Evolutionary conservation across 2,329 filamentous ascomycete genomes (phyloP), one percentile per base, ranked within the genome.

Genomic region (Sarocladium kiliense): DNA sequence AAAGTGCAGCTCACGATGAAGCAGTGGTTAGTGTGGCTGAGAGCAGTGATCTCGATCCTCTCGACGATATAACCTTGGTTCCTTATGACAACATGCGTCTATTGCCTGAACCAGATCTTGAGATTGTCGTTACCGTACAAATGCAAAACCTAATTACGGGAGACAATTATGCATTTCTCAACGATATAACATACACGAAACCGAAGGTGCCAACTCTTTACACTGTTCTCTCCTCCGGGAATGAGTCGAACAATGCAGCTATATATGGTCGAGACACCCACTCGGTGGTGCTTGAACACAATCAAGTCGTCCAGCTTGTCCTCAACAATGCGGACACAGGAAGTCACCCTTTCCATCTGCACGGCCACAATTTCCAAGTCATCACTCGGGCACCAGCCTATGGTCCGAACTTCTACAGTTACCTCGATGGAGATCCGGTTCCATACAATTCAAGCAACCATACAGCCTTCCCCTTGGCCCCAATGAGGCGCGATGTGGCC

Each of bases 151-250:
- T 85, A 3, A 72, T 72, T 16, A 74, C 85, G 51, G 82, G 83
- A 4, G 74, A 76, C 21, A 74, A 85, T 59, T 47, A 47, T 18
- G 79, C 76, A 49, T 79, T 80, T 60, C 74, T 82, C 65, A 88
- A 88, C 68, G 80, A 84, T 64, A 75, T 85, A 55, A 86, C 83
- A 19, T 89, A 87, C 60, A 75, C 80, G 3, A 57, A 69, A 1
- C 86, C 82, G 19, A 85, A 87, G 65, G 85, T 88, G 0, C 87
- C 86, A 0, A 82, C 83, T 0, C 72, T 89, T 0, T 89, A 87
- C 71, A 84, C 82, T 1, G 84, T 77, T n/a, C 74, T 89, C 30
- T 79, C 78, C 0, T 68, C 77, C n/a, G 77, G 76, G 1, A 55
- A 61, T n/a, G 42, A 74, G 26, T 72, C 77, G 19, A 69, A 71